A percentile compares a stretch with the other conserved stretches of the same genome.
These are phyloP conservation scores for Cnidoscolus chayamansa DNA, from an alignment of 441 rosid species.

Conservation along the genomic window DNA sequence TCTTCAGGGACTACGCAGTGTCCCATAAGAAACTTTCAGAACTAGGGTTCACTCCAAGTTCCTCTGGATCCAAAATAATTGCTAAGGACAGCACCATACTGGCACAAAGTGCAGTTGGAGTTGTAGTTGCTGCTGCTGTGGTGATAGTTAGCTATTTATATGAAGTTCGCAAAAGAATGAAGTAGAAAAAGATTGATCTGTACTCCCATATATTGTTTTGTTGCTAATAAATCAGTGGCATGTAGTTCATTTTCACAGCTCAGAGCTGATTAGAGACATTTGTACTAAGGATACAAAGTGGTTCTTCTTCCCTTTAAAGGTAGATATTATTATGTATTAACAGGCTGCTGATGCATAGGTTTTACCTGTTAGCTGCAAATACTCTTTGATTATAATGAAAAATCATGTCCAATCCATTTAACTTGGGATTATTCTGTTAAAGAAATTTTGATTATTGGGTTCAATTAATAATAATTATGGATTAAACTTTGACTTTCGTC, in stretches of 20 bases:
- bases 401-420: no score
- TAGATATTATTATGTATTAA: no score
- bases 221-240: not conserved
- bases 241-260: not conserved
- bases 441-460: no score
- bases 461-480: no score
- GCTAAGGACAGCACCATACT: slow-evolving; percentile 47
- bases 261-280: slow-evolving; percentile 2
- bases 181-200: slow-evolving; percentile 30
- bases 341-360: no score
- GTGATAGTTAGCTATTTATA: slow-evolving; percentile 73
- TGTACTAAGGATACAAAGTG: slow-evolving; percentile 28
- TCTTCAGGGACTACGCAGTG: slow-evolving; percentile 65
- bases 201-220: not conserved
- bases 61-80: slow-evolving; percentile 40
- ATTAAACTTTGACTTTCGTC: no score
- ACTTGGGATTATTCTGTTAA: no score
- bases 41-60: slow-evolving; percentile 58
- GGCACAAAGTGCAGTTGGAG: slow-evolving; percentile 78
- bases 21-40: slow-evolving; percentile 89
- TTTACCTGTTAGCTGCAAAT: no score
- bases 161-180: slow-evolving; percentile 64
- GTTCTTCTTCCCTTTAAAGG: not conserved
- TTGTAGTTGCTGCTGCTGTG: slow-evolving; percentile 75
- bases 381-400: no score